A percentile compares a stretch with the other conserved stretches of the same genome.
These are phyloP conservation scores for Phytophthora capsici DNA, from an alignment of 352 stramenopile species.

Conservation along the genomic window DNA sequence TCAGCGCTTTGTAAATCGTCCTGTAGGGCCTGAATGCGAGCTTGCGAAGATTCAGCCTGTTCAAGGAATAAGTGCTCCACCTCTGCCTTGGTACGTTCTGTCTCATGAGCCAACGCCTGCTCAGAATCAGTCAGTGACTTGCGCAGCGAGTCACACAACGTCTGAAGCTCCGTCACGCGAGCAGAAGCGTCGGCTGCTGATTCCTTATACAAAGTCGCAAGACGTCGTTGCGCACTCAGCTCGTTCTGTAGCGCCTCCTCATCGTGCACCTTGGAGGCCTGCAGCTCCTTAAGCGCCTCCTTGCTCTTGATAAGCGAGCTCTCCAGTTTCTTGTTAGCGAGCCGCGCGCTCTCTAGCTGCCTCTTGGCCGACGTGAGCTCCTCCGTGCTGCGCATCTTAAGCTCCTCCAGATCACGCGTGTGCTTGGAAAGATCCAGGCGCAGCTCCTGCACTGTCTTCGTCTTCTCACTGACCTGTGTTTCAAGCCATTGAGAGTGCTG, in stretches of 20 bases:
- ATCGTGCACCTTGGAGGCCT: conserved; percentile 62
- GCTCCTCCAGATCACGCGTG: conserved; percentile 60
- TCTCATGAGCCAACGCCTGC: conserved; percentile 65
- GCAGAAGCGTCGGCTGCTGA: conserved; percentile 59
- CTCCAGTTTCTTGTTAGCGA: conserved; percentile 75
- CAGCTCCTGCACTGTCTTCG: conserved; percentile 63
- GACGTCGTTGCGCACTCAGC: conserved; percentile 66
- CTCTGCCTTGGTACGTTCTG: conserved; percentile 68
- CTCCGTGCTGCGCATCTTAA: conserved; percentile 57
- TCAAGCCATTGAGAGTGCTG: conserved; percentile 77
- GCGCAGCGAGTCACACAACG: conserved; percentile 60
- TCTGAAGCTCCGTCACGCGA: conserved; percentile 63
- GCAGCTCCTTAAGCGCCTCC: conserved; percentile 74
- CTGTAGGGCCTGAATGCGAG: conserved; percentile 61
- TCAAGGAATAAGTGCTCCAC: conserved; percentile 81
- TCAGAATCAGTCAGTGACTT: conserved; percentile 66
- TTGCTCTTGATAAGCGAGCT: conserved; percentile 65
- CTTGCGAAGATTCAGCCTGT: conserved; percentile 62
- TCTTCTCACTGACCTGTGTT: conserved; percentile 71
- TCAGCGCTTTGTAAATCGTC: conserved; percentile 61
- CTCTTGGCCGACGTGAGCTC: conserved; percentile 53
- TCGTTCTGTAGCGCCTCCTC: conserved; percentile 76
- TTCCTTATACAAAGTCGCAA: conserved; percentile 80
- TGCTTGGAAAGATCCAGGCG: conserved; percentile 62
- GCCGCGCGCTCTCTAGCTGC: conserved; percentile 65